Base-by-base conservation (phyloP, 768 basidiomycete species). In the Auriscalpium orientale region DNA sequence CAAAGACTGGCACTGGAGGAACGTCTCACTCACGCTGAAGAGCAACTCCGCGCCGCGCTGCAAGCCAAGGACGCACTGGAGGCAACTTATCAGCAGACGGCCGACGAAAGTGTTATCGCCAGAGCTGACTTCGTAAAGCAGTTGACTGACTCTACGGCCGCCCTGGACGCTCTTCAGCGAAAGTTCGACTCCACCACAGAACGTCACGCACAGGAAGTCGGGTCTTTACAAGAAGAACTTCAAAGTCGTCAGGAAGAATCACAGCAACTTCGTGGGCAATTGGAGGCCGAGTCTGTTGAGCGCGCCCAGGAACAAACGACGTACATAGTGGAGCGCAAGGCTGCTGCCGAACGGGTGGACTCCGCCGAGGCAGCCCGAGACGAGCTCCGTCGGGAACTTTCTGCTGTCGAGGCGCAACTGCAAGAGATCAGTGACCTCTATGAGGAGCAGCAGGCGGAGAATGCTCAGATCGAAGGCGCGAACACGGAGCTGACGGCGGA, bases 401-500 rank as follows among this genome's bases (percentile, higher is more conserved):
- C 65, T 11, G 65, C 58, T 36, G 63, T 74, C 33, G 72, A 70
- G 45, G 67, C 64, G n/a, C 72, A 73, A 47, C 65, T 87, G 18
- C 69, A 77, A 44, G 68, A 76, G 49, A 64, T 73, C 28, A 69
- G 74, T 47, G 55, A 55, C 1, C 70, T 74, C 13, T 57, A 76
- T 22, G 67, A 72, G 36, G 46, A 64, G 4, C 54, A 76, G 18
- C 76, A 79, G 57, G 73, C 77, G 46, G 84, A 88, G 69, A 82
- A 76, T 58, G 68, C 66, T 1, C 51, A 65, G 10, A 67, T 85
- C 15, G 82, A 87, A 57, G 73, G 76, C 49, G 74, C 83, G 60
- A 75, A 77, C 47, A 87, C 85, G 0, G 69, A 71, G 13, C 70
- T 88, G 28, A 79, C 80, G 57, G 84, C 87, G 2, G 85, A 89